phyloP scores from a whole-genome alignment of 2,329 filamentous ascomycete species.

The Lecanoromycetidae sp. region DNA sequence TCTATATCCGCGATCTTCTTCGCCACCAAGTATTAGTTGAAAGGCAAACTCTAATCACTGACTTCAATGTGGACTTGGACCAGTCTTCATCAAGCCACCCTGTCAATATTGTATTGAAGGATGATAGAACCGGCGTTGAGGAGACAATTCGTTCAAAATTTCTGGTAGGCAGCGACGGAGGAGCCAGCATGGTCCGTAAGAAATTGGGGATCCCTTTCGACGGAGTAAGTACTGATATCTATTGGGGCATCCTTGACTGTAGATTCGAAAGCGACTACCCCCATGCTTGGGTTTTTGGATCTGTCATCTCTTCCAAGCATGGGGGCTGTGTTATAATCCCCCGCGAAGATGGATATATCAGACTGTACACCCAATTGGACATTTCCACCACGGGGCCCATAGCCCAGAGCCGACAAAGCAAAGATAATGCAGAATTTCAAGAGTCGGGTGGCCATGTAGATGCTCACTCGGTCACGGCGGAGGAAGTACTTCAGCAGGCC shows the following conservation, averaged over 20 bases:
- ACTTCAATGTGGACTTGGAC: conserved; percentile 20
- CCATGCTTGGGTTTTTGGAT: conserved; percentile 25
- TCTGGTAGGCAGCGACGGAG: conserved; percentile 26
- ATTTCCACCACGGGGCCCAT: conserved; percentile 21
- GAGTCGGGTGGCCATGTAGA: conserved; percentile 24
- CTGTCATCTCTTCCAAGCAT: conserved; percentile 23
- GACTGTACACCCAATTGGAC: conserved; percentile 25
- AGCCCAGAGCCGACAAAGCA: conserved; percentile 19
- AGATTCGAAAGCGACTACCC: conserved; percentile 23
- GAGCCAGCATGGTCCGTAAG: conserved; percentile 25
- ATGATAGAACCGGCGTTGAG: conserved; percentile 13
- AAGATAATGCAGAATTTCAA: conserved; percentile 8
- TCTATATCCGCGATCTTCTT: conserved; percentile 28
- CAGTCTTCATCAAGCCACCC: conserved; percentile 13
- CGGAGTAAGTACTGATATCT: conserved; percentile 25
- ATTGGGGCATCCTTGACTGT: conserved; percentile 27
- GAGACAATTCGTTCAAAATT: conserved; percentile 24
- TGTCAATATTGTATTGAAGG: background rate
- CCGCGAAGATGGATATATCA: conserved; percentile 25
- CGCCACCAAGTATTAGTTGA: conserved; percentile 25
- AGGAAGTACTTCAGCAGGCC: conserved; percentile 27
- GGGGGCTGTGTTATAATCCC: conserved; percentile 27
- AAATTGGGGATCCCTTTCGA: conserved; percentile 24
- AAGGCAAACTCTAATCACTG: background rate
- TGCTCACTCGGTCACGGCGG: conserved; percentile 26